phyloP scores from a whole-genome alignment of 2,329 filamentous ascomycete species.

The Parascedosporium putredinis region DNA sequence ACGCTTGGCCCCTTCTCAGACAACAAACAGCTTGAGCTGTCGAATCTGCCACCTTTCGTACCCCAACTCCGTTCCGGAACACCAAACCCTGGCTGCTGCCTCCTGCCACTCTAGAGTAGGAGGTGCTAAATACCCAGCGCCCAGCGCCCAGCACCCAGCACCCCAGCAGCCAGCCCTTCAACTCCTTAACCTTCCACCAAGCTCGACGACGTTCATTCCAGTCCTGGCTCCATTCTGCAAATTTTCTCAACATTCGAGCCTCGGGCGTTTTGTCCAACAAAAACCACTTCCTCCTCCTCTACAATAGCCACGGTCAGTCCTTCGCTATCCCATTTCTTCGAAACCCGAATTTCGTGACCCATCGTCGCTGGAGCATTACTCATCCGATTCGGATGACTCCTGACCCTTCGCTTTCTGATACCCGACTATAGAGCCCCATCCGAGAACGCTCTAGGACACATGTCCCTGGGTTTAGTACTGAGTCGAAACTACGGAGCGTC shows the following conservation, averaged over 20 bases:
- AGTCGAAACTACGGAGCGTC: neutral
- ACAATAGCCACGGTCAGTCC: neutral
- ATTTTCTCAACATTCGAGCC: neutral
- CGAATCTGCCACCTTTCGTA: neutral
- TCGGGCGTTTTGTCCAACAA: neutral
- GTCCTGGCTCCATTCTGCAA: neutral
- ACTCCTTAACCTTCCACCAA: neutral
- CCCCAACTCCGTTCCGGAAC: neutral
- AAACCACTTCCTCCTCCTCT: too few species aligned
- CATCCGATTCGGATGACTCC: constrained; percentile 1
- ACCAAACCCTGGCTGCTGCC: neutral
- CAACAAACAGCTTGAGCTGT: neutral
- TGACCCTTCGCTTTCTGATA: neutral
- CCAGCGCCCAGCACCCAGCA: neutral
- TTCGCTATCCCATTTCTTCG: neutral
- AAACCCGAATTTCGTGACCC: neutral
- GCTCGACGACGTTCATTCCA: constrained; percentile 2
- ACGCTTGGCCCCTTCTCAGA: neutral
- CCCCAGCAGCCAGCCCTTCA: too few species aligned
- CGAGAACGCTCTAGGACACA: neutral
- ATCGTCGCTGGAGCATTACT: neutral
- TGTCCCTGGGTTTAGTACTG: neutral
- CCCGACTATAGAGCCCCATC: neutral
- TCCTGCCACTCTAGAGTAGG: neutral
- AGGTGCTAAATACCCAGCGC: neutral